Percentiles rank a stretch among this genome's conserved stretches.
Evolutionary conservation across 2,329 filamentous ascomycete genomes (phyloP).

Genomic region (Bipolaris oryzae): DNA sequence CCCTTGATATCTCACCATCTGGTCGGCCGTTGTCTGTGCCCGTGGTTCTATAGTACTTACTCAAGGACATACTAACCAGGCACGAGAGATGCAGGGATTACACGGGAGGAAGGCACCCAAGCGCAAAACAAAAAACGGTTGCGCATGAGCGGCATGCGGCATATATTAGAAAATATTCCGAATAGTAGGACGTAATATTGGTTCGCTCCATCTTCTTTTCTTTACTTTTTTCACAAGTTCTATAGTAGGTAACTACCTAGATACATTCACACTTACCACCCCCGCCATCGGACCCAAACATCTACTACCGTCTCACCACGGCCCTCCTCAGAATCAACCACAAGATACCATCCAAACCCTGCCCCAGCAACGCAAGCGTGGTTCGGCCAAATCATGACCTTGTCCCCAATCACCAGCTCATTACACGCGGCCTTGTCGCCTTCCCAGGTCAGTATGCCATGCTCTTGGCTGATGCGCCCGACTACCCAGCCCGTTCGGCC

Average conservation of each 20-base stretch:
- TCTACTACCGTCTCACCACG: constrained; percentile 67
- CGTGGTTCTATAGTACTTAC: no score
- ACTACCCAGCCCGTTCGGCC: constrained; percentile 66
- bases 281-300: constrained; percentile 74
- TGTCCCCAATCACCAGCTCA: constrained; percentile 66
- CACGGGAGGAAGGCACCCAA: no score
- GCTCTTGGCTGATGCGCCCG: constrained; percentile 76
- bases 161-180: background rate
- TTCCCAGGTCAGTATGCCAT: constrained; percentile 72
- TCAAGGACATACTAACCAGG: no score
- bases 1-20: no score
- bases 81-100: no score
- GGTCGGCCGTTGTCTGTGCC: no score
- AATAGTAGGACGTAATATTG: no score
- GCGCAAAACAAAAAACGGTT: no score
- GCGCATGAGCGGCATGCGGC: background rate
- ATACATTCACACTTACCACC: constrained; percentile 66
- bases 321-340: constrained; percentile 69
- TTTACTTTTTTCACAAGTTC: no score
- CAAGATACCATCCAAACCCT: constrained; percentile 73
- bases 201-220: background rate
- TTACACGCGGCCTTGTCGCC: constrained; percentile 43
- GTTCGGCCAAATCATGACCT: constrained; percentile 76
- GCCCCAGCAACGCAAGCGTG: constrained; percentile 79
- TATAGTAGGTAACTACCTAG: no score